phyloP scores from a whole-genome alignment of 1,139 yeast genomes.

The Geotrichum candidum region DNA sequence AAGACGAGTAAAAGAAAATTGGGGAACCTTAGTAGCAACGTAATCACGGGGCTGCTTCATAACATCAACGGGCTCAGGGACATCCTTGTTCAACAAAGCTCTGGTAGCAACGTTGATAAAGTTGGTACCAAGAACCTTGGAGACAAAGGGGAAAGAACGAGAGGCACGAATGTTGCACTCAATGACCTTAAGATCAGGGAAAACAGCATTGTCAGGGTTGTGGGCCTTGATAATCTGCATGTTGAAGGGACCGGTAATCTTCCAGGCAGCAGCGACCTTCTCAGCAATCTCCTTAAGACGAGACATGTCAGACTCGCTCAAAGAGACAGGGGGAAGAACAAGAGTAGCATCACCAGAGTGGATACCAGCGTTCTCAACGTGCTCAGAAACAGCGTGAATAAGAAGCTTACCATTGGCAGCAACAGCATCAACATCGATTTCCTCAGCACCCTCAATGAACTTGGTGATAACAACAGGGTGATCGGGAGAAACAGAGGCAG shows the following conservation, averaged over 20 bases:
- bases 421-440: slow-evolving; percentile 98
- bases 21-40: slow-evolving; percentile 97
- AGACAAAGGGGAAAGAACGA: slow-evolving; percentile 96
- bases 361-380: slow-evolving; percentile 98
- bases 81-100: slow-evolving; percentile 69
- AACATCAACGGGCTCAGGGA: slow-evolving; percentile 83
- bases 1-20: slow-evolving; percentile 92
- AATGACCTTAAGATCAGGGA: slow-evolving; percentile 80
- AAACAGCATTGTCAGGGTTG: slow-evolving; percentile 62
- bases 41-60: slow-evolving; percentile 75
- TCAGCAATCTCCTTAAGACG: slow-evolving; percentile 92
- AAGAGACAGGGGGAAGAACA: slow-evolving; percentile 87
- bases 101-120: slow-evolving; percentile 91
- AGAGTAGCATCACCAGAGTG: slow-evolving; percentile 99
- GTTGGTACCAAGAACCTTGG: slow-evolving; percentile 89
- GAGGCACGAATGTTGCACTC: slow-evolving; percentile 99
- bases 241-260: slow-evolving; percentile 97
- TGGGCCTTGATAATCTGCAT: slow-evolving; percentile 91
- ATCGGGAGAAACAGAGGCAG: slow-evolving; percentile 95
- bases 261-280: slow-evolving; percentile 86
- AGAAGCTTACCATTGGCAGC: slow-evolving; percentile 91
- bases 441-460: slow-evolving; percentile 95
- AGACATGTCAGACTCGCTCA: slow-evolving; percentile 78
- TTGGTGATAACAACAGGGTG: slow-evolving; percentile 97
- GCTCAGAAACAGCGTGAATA: slow-evolving; percentile 98